Conservation (phyloP, 768 basidiomycete genomes). For the Termitomyces sp. region DNA sequence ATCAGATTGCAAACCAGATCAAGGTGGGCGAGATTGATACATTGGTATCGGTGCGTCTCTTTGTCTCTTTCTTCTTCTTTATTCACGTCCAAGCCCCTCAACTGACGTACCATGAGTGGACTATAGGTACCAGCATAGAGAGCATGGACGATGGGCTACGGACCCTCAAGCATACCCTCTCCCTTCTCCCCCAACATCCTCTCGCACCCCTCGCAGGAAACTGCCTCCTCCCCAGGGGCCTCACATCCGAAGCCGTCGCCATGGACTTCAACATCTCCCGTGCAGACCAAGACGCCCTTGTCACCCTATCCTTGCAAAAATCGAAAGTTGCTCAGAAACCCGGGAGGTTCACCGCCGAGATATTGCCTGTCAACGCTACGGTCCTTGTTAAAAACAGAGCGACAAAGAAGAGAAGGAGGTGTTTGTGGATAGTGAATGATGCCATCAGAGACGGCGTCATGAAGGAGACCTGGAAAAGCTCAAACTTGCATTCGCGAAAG, state of each 20-base stretch:
- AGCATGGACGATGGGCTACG: slow-evolving; percentile 84
- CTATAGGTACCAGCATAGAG: slow-evolving; percentile 88
- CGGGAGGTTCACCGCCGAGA: slow-evolving; percentile 82
- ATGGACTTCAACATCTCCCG: slow-evolving; percentile 73
- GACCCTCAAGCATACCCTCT: slow-evolving; percentile 48
- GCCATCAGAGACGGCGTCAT: slow-evolving; percentile 88
- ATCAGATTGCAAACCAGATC: no score
- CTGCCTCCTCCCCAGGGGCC: slow-evolving; percentile 86
- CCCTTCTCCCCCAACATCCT: slow-evolving; percentile 67
- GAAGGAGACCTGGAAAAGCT: slow-evolving; percentile 71
- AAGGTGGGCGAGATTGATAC: no score
- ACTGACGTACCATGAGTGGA: no score
- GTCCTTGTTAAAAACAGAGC: slow-evolving; percentile 56
- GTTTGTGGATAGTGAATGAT: slow-evolving; percentile 77
- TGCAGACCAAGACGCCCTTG: slow-evolving; percentile 78
- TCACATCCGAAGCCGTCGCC: slow-evolving; percentile 94
- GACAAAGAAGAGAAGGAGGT: slow-evolving; percentile 61
- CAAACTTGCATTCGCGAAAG: slow-evolving; percentile 81
- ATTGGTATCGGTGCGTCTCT: no score
- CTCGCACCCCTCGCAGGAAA: slow-evolving; percentile 69
- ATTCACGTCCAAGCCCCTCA: no score
- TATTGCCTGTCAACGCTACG: slow-evolving; percentile 74
- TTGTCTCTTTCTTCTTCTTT: no score
- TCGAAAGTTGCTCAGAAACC: slow-evolving; percentile 78
- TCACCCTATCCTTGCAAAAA: slow-evolving; percentile 82